phyloP scores from a whole-genome alignment of 805 yeast genomes.

The Pichia insulana region DNA sequence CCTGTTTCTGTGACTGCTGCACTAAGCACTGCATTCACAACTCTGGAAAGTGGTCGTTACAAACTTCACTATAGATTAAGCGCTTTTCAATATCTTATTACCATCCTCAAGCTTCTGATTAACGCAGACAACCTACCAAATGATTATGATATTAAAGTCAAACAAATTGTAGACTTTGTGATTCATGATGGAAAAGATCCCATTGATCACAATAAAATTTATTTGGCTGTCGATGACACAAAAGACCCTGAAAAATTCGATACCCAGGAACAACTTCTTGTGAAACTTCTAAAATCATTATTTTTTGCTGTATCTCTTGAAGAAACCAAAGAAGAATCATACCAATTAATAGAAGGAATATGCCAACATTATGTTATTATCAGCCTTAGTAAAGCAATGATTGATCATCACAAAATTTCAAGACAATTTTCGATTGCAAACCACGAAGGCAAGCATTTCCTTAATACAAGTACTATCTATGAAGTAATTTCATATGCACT shows the following conservation, averaged over 20 bases:
- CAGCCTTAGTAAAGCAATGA: conserved; percentile 65
- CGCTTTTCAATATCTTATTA: conserved; percentile 65
- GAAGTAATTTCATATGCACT: conserved; percentile 73
- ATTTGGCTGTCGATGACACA: conserved; percentile 32
- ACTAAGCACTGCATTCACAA: conserved; percentile 63
- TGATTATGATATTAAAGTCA: conserved; percentile 35
- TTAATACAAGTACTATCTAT: conserved; percentile 62
- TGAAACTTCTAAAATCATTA: conserved; percentile 56
- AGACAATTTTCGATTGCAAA: conserved; percentile 68
- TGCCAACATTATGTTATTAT: conserved; percentile 74
- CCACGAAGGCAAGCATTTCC: conserved; percentile 64
- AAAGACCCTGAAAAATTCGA: conserved; percentile 42
- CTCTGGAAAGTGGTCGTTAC: conserved; percentile 59
- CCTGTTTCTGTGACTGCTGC: conserved; percentile 82
- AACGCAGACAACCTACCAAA: conserved; percentile 44
- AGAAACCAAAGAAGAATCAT: conserved; percentile 64
- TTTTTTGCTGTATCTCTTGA: conserved; percentile 71
- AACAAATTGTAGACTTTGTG: conserved; percentile 37
- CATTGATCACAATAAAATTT: conserved; percentile 15
- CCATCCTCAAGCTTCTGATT: conserved; percentile 60
- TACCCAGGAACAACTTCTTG: conserved; percentile 57
- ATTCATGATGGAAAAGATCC: conserved; percentile 29
- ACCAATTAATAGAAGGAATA: conserved; percentile 48
- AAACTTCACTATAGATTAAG: conserved; percentile 62
- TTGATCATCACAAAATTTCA: conserved; percentile 57